These are phyloP conservation scores for Rhodotorula sp. DNA, from an alignment of 1,284 basidiomycete genomes.

Conservation along the genomic window DNA sequence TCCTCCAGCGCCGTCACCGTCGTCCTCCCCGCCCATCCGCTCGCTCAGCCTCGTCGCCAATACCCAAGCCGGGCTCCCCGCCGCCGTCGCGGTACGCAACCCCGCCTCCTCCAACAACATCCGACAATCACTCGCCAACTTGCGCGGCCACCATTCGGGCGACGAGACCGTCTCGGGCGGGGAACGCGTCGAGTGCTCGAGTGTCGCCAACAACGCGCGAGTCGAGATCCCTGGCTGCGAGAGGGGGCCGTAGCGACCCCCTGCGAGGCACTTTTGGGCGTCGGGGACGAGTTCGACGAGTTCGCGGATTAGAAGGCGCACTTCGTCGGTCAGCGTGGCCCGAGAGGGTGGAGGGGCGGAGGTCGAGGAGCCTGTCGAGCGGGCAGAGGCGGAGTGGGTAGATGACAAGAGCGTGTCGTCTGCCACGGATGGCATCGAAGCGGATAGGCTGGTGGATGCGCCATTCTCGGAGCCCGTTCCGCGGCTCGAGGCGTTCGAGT, in stretches of 20 bases:
- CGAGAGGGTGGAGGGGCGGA: neutral
- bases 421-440: no score
- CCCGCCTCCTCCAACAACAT: slow-evolving; percentile 36
- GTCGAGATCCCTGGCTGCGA: slow-evolving; percentile 1
- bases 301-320: slow-evolving; percentile 30
- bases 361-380: neutral
- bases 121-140: slow-evolving; percentile 29
- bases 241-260: slow-evolving; percentile 35
- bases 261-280: slow-evolving; percentile 29
- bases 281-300: slow-evolving; percentile 36
- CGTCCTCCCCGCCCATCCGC: neutral
- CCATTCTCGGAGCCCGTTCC: no score
- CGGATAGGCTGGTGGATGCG: no score
- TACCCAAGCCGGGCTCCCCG: slow-evolving; percentile 9
- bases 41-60: slow-evolving; percentile 3
- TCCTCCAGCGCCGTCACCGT: neutral
- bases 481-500: neutral
- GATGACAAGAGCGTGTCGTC: neutral
- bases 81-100: slow-evolving; percentile 10
- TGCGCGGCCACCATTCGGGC: slow-evolving; percentile 33
- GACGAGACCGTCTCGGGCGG: neutral
- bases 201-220: neutral
- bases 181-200: neutral
- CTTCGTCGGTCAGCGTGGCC: slow-evolving; percentile 23
- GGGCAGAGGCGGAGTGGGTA: neutral